Percentiles rank a stretch among this genome's conserved stretches.
Conservation (phyloP, 805 yeast species). For the Zygotorulaspora sp. region DNA sequence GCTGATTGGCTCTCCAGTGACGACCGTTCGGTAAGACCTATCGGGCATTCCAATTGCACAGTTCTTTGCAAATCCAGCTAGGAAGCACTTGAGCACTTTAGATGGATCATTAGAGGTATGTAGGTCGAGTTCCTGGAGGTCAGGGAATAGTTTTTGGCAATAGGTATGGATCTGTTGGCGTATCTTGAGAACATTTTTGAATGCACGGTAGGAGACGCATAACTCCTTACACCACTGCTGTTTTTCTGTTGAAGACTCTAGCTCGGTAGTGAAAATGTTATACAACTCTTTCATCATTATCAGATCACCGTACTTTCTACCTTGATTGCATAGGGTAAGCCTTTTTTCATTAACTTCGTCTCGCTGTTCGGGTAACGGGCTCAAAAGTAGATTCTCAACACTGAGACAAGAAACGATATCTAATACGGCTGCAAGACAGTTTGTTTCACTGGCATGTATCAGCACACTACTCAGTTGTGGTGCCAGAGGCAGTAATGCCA, state of each 20-base stretch:
- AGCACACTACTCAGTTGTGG: conserved; percentile 88
- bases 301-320: conserved; percentile 76
- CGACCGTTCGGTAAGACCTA: conserved; percentile 80
- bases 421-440: conserved; percentile 60
- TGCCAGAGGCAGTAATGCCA: conserved; percentile 87
- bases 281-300: conserved; percentile 75
- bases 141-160: conserved; percentile 18
- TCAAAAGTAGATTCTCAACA: conserved; percentile 80
- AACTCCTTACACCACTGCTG: conserved; percentile 81
- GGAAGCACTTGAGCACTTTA: conserved; percentile 66
- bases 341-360: conserved; percentile 81
- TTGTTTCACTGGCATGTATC: conserved; percentile 56
- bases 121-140: conserved; percentile 12
- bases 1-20: conserved; percentile 77
- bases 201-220: conserved; percentile 71
- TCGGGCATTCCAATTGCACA: conserved; percentile 95
- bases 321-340: conserved; percentile 62
- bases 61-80: conserved; percentile 78
- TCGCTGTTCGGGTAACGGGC: conserved; percentile 73
- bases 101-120: conserved; percentile 37
- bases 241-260: conserved; percentile 42
- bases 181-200: conserved; percentile 70
- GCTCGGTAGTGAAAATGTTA: conserved; percentile 42
- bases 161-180: conserved; percentile 56
- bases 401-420: conserved; percentile 92